These are phyloP conservation scores for Phytophthora sansomeana DNA, from an alignment of 352 stramenopile genomes.

Conservation along the genomic window DNA sequence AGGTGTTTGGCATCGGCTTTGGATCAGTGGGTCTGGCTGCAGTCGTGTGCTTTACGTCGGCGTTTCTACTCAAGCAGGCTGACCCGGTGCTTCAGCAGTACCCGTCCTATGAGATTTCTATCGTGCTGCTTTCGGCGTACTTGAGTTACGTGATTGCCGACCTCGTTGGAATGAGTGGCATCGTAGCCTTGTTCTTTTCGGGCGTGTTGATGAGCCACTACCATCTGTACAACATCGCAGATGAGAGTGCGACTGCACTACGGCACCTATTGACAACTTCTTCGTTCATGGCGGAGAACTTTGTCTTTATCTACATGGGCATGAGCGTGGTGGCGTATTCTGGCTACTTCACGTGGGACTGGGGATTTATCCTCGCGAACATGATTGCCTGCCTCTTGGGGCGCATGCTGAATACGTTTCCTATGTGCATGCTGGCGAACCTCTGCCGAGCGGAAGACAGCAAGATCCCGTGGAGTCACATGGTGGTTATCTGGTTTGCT, in stretches of 20 bases:
- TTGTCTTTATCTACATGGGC: constrained; percentile 89
- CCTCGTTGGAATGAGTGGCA: constrained; percentile 85
- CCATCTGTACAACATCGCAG: constrained; percentile 83
- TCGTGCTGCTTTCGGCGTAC: constrained; percentile 83
- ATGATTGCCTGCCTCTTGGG: constrained; percentile 71
- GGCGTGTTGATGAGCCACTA: constrained; percentile 92
- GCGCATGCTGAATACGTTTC: constrained; percentile 81
- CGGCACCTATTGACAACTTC: constrained; percentile 80
- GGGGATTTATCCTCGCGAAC: constrained; percentile 82
- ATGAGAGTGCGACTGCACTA: constrained; percentile 81
- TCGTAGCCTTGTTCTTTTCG: constrained; percentile 95
- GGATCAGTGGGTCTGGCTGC: constrained; percentile 80
- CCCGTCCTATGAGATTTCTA: constrained; percentile 90
- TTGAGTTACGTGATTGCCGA: constrained; percentile 86
- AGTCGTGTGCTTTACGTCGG: constrained; percentile 77
- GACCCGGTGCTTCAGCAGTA: constrained; percentile 78
- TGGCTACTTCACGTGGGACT: constrained; percentile 86
- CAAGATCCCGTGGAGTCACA: constrained; percentile 80
- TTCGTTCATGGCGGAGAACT: constrained; percentile 89
- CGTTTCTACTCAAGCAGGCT: constrained; percentile 84
- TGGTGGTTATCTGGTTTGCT: constrained; percentile 94
- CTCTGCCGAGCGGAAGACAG: constrained; percentile 60
- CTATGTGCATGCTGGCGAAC: constrained; percentile 81
- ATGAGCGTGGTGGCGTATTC: constrained; percentile 87
- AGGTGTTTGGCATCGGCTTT: constrained; percentile 87